phyloP scores from a whole-genome alignment of 2,329 filamentous ascomycete species.

The Fonsecaea multimorphosa region DNA sequence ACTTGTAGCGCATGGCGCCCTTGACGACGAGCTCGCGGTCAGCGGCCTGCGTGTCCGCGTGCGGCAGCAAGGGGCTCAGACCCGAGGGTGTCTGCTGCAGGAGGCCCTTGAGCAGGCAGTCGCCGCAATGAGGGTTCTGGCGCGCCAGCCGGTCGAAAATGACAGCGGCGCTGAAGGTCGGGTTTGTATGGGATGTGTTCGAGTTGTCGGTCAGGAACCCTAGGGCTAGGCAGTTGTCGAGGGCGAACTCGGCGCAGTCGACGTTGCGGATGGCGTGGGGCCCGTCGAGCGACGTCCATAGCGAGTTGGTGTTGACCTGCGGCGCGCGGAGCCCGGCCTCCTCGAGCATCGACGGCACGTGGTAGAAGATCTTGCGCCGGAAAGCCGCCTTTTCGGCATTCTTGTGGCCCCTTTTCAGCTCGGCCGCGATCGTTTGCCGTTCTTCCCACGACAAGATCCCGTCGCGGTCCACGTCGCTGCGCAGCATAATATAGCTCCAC shows the following conservation, averaged over 20 bases:
- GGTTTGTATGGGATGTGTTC: conserved; percentile 25
- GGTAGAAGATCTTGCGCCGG: conserved; percentile 32
- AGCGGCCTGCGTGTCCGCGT: conserved; percentile 18
- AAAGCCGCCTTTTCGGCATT: conserved; percentile 29
- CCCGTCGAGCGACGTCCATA: conserved; percentile 35
- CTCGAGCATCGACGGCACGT: conserved; percentile 28
- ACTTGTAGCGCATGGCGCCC: conserved; percentile 33
- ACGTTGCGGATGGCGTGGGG: conserved; percentile 27
- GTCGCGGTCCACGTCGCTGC: conserved; percentile 29
- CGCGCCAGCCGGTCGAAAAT: conserved; percentile 31
- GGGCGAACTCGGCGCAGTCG: conserved; percentile 33
- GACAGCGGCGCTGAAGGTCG: conserved; percentile 24
- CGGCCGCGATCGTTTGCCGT: conserved; percentile 27
- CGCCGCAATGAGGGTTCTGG: conserved; percentile 32
- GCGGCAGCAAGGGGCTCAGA: conserved; percentile 27
- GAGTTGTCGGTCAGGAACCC: conserved; percentile 11
- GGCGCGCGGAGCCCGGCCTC: conserved; percentile 32
- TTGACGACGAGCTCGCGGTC: conserved; percentile 33
- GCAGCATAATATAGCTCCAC: conserved; percentile 36
- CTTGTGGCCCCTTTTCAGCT: conserved; percentile 26
- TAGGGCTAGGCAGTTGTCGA: conserved; percentile 31
- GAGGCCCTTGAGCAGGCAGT: conserved; percentile 32
- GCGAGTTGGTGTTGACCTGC: conserved; percentile 30
- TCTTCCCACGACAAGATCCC: conserved; percentile 34
- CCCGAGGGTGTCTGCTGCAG: conserved; percentile 28